Base-by-base conservation (phyloP, 2,329 filamentous ascomycete species). In the Chrysosporium keratinophilum region DNA sequence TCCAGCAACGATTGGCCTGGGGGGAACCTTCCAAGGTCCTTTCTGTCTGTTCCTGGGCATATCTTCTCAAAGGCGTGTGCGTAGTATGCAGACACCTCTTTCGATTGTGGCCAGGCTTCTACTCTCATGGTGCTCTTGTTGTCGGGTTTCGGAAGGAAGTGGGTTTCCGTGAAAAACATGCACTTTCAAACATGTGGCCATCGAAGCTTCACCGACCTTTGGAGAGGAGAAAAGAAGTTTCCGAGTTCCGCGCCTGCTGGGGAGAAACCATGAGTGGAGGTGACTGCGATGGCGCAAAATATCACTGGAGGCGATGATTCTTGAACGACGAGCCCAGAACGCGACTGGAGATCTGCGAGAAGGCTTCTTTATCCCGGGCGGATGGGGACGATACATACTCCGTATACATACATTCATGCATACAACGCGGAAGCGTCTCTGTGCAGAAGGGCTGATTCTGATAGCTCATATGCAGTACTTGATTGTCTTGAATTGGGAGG, bases 181-280 rank as follows among this genome's bases (percentile, higher is more conserved):
- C 12, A 14, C 5, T 23, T 7, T 15, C 28, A 9, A 28, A 34
- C 48, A 50, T 50, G 31, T 42, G 47, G 14, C 28, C 33, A 34
- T 19, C 35, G 33, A 20, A 28, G 20, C 40, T 41, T 51, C 49
- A 51, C 49, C 49, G 49, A 51, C 49, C 49, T 51, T 51, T 44
- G 15, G 10, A 28, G 17, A 35, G 20, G 15, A 37, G 33, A 15
- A 42, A 19, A 34, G n/a, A 10, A 7, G n/a, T 14, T 51, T 37
- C 49, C 48, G 48, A 42, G 31, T 44, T 44, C 40, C 31, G 49
- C 40, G 40, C 35, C 28, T 37, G 39, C 31, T 35, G 28, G 44
- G 28, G 40, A 23, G 6, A 31, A 44, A 20, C 31, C 40, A 17
- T 20, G 49, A 37, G 39, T 43, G 48, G 48, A 43, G 17, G 42